These are phyloP conservation scores for Tulasnella sp. DNA, from an alignment of 768 basidiomycete species.

Conservation along the genomic window DNA sequence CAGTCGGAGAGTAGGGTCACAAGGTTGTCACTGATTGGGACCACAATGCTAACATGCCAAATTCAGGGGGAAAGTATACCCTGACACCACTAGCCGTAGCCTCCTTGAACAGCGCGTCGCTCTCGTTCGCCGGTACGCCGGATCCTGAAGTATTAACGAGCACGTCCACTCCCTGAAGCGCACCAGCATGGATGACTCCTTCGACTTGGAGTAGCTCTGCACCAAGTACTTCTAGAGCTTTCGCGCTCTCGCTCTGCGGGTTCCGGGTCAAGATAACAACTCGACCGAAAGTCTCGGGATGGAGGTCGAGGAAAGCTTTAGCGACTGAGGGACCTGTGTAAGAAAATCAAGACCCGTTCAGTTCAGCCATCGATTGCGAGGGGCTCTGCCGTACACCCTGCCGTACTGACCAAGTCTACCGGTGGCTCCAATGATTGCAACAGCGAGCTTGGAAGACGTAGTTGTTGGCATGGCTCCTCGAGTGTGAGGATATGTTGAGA, in stretches of 20 bases:
- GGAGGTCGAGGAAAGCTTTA: not conserved
- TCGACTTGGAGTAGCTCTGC: not conserved
- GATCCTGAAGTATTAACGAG: not conserved
- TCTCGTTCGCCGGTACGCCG: not conserved
- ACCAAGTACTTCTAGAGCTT: not conserved
- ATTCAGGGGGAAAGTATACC: conserved; percentile 3
- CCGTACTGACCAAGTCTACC: too few species aligned
- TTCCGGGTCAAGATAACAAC: not conserved
- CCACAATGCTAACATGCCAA: not conserved
- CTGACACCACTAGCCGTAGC: not conserved
- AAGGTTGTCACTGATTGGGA: too few species aligned
- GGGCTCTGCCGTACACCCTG: too few species aligned
- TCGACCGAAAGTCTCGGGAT: not conserved
- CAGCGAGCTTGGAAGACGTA: too few species aligned
- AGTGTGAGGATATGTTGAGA: too few species aligned
- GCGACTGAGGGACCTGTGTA: not conserved
- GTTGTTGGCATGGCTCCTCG: too few species aligned
- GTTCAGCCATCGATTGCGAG: too few species aligned
- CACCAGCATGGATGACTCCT: not conserved
- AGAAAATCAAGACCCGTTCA: too few species aligned
- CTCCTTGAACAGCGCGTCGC: not conserved
- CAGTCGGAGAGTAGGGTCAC: too few species aligned
- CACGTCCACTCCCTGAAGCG: not conserved
- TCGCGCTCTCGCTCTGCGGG: not conserved
- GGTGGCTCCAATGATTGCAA: too few species aligned